Base-by-base conservation (phyloP, 805 yeast genomes). In the Metschnikowia chrysomelidarum region DNA sequence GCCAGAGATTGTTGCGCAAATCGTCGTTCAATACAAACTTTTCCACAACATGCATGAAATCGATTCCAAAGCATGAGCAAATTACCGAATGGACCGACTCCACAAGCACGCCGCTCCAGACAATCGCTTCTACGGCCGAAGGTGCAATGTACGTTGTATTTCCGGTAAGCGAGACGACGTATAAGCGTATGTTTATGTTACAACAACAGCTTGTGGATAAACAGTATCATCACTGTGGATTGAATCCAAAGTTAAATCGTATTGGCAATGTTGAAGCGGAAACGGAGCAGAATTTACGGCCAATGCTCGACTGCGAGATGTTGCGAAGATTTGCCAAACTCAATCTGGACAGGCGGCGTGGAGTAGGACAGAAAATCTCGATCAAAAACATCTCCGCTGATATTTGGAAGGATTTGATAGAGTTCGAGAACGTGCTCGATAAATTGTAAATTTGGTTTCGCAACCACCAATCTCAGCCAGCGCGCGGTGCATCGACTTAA, bases 191-290 rank as follows among this genome's bases (percentile, higher is more conserved):
- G 53, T 86, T 84, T 52, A 80, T 87, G 22, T 65, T 91, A 14
- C 97, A 89, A 54, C 95, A 88, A 58, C 96, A 88, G 50, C 62
- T 93, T 32, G 73, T 74, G 23, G 96, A 89, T 37, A 84, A 84
- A 47, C 85, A 83, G 38, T 69, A 67, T 24, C 88, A 83, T 44
- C 60, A 65, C 38, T 80, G 84, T 32, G 96, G 97, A 0, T 63
- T 93, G 46, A 93, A 91, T 54, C 95, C 96, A 3, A 71, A 75
- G 43, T 64, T 77, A 69, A 82, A 82, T 48, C 60, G 86, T 25
- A 57, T 75, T 33, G 70, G 67, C 10, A 73, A 73, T 3, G 54
- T 67, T 8, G 44, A 60, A 19, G 45, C 60, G 2, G 60, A 51
- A 34, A 55, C 63, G 11, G 64, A 62, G 13, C 44, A 62, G 20